Conservation (phyloP, 176 grass and related monocot species). For the Musa beccarii region DNA sequence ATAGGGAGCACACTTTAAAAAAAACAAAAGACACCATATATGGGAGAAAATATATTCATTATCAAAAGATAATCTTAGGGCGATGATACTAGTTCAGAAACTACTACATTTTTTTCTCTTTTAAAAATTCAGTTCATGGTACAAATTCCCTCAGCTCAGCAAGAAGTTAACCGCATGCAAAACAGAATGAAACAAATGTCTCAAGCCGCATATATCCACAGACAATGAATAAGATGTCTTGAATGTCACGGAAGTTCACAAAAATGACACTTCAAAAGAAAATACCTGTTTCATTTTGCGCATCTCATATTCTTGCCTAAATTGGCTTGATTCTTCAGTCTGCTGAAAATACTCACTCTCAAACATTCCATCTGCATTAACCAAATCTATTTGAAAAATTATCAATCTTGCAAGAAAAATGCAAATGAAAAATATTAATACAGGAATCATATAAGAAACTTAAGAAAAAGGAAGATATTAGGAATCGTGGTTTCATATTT, state of each 20-base stretch:
- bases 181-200: too few species aligned
- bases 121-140: too few species aligned
- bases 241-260: neutral
- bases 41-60: neutral
- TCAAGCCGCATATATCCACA: too few species aligned
- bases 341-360: constrained; percentile 82
- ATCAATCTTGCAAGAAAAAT: neutral
- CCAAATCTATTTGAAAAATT: neutral
- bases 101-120: too few species aligned
- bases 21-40: neutral
- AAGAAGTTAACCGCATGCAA: too few species aligned
- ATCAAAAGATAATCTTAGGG: too few species aligned
- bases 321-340: constrained; percentile 73
- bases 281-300: constrained; percentile 75
- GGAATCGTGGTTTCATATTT: neutral
- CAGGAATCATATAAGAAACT: neutral
- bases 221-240: neutral
- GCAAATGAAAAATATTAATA: neutral
- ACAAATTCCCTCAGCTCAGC: too few species aligned
- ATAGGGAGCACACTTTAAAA: neutral
- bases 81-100: too few species aligned
- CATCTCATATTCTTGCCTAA: constrained; percentile 82
- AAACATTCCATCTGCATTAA: constrained; percentile 60
- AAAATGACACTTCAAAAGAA: neutral
- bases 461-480: neutral